phyloP scores from a whole-genome alignment of 768 basidiomycete genomes.

The Auricularia auricula-judae region DNA sequence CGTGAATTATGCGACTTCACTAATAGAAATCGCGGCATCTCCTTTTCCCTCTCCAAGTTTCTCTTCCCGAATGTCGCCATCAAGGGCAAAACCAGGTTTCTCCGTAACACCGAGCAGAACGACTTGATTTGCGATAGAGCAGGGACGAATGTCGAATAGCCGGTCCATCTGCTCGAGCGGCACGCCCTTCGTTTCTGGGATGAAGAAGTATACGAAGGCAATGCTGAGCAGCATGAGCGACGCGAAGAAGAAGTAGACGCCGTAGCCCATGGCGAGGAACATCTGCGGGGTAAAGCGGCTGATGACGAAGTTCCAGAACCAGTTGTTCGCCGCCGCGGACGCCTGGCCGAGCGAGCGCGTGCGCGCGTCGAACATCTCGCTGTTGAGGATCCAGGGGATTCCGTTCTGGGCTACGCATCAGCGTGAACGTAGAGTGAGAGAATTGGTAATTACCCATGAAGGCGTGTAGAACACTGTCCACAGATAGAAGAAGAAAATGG shows the following conservation, averaged over 20 bases:
- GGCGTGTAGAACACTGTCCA: no score
- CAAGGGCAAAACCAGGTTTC: no score
- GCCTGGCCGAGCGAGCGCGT: constrained; percentile 18
- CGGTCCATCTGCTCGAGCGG: constrained; percentile 36
- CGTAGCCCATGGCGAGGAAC: constrained; percentile 16
- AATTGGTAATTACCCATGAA: no score
- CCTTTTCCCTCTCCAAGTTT: no score
- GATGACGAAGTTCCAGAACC: constrained; percentile 16
- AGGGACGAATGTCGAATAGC: constrained; percentile 9
- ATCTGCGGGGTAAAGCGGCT: constrained; percentile 22
- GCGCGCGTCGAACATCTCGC: constrained; percentile 29
- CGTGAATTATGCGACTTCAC: no score
- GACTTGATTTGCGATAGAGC: no score
- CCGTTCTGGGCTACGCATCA: constrained; percentile 33
- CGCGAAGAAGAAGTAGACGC: constrained; percentile 20
- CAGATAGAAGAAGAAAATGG: constrained; percentile 24
- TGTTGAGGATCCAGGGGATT: constrained; percentile 34
- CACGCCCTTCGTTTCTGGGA: constrained; percentile 37
- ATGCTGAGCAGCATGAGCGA: constrained; percentile 20
- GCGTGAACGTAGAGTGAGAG: no score
- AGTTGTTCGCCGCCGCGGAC: constrained; percentile 1
- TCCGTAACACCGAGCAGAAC: no score
- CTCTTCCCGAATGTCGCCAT: no score
- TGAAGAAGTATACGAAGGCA: constrained; percentile 31
- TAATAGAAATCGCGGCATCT: no score